These are phyloP conservation scores for Bifiguratus adelaidae DNA, from an alignment of 192 early-diverging fungal genomes.

Conservation along the genomic window DNA sequence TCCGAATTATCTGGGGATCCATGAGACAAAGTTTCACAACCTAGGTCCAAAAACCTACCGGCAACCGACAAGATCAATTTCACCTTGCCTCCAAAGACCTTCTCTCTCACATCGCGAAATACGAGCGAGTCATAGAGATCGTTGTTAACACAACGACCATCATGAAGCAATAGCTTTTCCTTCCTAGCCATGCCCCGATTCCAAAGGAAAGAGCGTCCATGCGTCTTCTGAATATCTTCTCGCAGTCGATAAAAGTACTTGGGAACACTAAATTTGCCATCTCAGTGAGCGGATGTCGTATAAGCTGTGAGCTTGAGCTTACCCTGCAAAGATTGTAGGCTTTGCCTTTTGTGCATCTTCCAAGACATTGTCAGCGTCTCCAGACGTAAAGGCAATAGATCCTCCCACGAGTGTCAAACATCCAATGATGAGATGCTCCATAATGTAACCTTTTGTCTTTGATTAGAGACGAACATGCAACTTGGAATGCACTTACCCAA, in stretches of 20 bases:
- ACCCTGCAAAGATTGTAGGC: conserved; percentile 65
- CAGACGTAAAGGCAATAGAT: conserved; percentile 56
- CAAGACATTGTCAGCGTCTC: conserved; percentile 45
- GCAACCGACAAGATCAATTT: conserved; percentile 11
- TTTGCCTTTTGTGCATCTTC: conserved; percentile 57
- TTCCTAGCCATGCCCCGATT: conserved; percentile 18
- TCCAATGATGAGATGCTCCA: conserved; percentile 12
- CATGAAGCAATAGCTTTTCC: conserved; percentile 10
- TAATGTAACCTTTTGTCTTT: conserved; percentile 15
- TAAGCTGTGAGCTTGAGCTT: background rate
- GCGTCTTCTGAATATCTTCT: conserved; percentile 10
- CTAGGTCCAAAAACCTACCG: conserved; percentile 12
- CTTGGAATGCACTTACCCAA: conserved; percentile 23
- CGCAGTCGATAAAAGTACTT: conserved; percentile 12
- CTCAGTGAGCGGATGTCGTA: background rate
- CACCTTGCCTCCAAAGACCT: conserved; percentile 26
- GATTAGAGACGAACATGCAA: background rate
- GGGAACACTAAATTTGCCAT: conserved; percentile 7
- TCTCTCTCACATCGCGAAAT: conserved; percentile 27
- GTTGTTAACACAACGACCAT: conserved; percentile 22
- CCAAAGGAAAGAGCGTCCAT: conserved; percentile 24
- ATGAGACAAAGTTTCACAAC: no score
- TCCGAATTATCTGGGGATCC: background rate
- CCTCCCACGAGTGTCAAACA: conserved; percentile 38
- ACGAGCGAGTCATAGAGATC: conserved; percentile 28